Percentiles rank a stretch among this genome's conserved stretches.
phyloP scores from a whole-genome alignment of 2,329 filamentous ascomycete genomes.

The Colletotrichum orchidophilum region DNA sequence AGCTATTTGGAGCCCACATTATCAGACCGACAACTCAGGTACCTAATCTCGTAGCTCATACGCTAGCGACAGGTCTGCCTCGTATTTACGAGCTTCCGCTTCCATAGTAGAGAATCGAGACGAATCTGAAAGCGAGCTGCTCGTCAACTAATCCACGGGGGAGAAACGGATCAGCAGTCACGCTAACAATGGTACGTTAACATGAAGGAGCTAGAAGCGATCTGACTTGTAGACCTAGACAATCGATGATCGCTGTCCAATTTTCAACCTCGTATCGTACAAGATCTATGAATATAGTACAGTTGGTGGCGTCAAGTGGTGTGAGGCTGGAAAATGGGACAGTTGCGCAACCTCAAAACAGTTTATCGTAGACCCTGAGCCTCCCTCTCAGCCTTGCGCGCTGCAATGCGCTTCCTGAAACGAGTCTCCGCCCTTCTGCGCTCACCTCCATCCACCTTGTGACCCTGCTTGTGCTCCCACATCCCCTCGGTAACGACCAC shows the following conservation, averaged over 20 bases:
- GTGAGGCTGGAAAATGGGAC: constrained; percentile 21
- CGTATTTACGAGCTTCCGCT: background rate
- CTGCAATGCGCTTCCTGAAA: constrained; percentile 83
- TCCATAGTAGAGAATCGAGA: background rate
- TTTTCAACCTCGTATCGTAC: constrained; percentile 32
- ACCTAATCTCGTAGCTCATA: background rate
- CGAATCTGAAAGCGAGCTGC: constrained; percentile 8
- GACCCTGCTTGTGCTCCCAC: constrained; percentile 88
- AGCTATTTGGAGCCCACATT: too few relatives aligned
- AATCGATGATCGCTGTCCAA: constrained; percentile 17
- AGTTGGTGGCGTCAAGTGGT: constrained; percentile 31
- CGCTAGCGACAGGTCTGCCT: background rate
- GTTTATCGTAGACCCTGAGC: constrained; percentile 41
- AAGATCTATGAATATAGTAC: constrained; percentile 33
- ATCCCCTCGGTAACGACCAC: constrained; percentile 84
- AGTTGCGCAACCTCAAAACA: background rate
- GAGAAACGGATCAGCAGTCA: background rate
- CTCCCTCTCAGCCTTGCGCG: constrained; percentile 75
- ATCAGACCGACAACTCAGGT: background rate
- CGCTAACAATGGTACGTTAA: background rate
- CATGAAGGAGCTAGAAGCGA: background rate
- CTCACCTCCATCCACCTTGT: constrained; percentile 97
- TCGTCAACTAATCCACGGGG: background rate
- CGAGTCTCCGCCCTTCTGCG: constrained; percentile 85
- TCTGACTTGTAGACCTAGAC: background rate